Evolutionary conservation across 768 basidiomycete genomes (phyloP).

Genomic region (Suillus fuscotomentosus): DNA sequence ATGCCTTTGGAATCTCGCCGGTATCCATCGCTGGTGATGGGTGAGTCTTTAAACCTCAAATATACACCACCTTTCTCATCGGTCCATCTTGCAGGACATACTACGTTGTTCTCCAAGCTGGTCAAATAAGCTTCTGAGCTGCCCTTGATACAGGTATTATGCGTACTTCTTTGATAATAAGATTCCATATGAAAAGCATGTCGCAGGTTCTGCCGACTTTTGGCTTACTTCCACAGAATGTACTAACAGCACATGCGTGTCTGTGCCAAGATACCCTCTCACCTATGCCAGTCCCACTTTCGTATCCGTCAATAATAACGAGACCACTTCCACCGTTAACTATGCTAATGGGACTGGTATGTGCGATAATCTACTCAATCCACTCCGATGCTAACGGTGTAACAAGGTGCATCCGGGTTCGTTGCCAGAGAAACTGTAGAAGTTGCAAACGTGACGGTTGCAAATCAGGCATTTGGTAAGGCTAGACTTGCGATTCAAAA

Average conservation of each 20-base stretch:
- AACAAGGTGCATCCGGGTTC: conserved; percentile 64
- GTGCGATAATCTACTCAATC: conserved; percentile 22
- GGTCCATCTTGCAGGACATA: conserved; percentile 47
- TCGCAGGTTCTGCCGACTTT: conserved; percentile 42
- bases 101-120: conserved; percentile 57
- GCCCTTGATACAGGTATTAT: conserved; percentile 72
- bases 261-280: conserved; percentile 68
- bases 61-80: conserved; percentile 1
- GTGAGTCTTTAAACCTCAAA: conserved; percentile 26
- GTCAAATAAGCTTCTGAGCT: conserved; percentile 63
- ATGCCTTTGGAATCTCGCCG: conserved; percentile 39
- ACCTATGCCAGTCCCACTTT: conserved; percentile 64
- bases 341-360: conserved; percentile 72
- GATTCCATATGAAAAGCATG: not conserved
- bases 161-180: conserved; percentile 18
- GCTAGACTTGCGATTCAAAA: conserved; percentile 3
- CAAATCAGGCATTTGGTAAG: conserved; percentile 69
- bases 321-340: conserved; percentile 54
- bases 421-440: conserved; percentile 64
- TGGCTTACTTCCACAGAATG: conserved; percentile 73
- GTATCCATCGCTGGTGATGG: conserved; percentile 48
- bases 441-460: conserved; percentile 57
- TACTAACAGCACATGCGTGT: conserved; percentile 48
- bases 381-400: conserved; percentile 2
- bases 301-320: no score